phyloP scores from a whole-genome alignment of 1,139 yeast species.

The Candida gigantensis region DNA sequence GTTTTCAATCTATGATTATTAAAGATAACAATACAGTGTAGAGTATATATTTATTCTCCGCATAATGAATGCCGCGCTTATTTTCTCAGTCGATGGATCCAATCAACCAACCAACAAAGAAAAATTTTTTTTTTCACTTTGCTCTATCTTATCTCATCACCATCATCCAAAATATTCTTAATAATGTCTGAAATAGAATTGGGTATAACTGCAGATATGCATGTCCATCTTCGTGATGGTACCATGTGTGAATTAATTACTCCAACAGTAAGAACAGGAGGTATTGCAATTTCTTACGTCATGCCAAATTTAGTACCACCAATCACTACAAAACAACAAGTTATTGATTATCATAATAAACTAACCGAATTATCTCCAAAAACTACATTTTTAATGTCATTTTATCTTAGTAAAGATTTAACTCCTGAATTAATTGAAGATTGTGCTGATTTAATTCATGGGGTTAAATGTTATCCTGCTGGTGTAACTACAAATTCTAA shows the following conservation, averaged over 20 bases:
- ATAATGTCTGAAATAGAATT: slow-evolving; percentile 47
- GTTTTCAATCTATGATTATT: too few relatives aligned
- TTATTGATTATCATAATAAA: slow-evolving; percentile 63
- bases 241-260: slow-evolving; percentile 88
- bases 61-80: too few relatives aligned
- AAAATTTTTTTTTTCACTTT: not conserved
- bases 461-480: slow-evolving; percentile 95
- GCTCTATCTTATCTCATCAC: not conserved
- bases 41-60: too few relatives aligned
- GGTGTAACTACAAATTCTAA: slow-evolving; percentile 96
- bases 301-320: slow-evolving; percentile 98
- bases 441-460: slow-evolving; percentile 84
- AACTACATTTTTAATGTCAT: slow-evolving; percentile 88
- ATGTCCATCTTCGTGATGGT: slow-evolving; percentile 94
- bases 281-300: slow-evolving; percentile 84
- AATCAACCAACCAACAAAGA: too few relatives aligned
- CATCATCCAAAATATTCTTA: not conserved
- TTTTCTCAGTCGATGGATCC: too few relatives aligned
- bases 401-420: slow-evolving; percentile 73
- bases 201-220: slow-evolving; percentile 92
- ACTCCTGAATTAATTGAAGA: slow-evolving; percentile 82
- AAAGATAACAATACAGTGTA: too few relatives aligned
- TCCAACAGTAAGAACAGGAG: slow-evolving; percentile 89
- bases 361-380: slow-evolving; percentile 72
- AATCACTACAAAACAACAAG: slow-evolving; percentile 75